These are phyloP conservation scores for Cenchrus fungigraminus DNA, from an alignment of 176 grass and related monocot species.

Conservation along the genomic window DNA sequence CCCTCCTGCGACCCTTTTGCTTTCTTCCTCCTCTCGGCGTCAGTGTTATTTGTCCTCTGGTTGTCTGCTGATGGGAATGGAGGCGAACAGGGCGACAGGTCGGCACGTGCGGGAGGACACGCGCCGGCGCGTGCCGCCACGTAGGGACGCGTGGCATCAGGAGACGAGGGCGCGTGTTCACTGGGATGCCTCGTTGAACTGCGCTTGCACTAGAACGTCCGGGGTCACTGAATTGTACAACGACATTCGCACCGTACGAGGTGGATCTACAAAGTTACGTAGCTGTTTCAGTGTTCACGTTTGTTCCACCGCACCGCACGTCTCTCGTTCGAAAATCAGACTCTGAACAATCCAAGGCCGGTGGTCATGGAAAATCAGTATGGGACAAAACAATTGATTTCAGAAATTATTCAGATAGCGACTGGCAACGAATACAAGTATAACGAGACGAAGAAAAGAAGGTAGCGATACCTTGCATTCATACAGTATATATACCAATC, in stretches of 20 bases:
- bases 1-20: too few relatives aligned
- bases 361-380: neutral
- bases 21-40: neutral
- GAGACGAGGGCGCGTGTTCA: conserved; percentile 35
- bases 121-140: conserved; percentile 12
- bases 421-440: neutral
- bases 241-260: neutral
- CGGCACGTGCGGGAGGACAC: neutral
- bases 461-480: neutral
- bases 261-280: neutral
- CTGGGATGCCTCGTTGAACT: conserved; percentile 8
- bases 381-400: neutral
- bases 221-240: neutral
- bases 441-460: neutral
- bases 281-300: neutral
- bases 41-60: neutral
- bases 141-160: neutral
- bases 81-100: neutral
- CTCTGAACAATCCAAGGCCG: neutral
- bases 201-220: neutral
- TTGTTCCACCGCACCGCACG: neutral
- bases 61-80: neutral
- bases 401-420: neutral
- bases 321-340: too few relatives aligned
- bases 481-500: neutral